Percentiles rank a stretch among this genome's conserved stretches.
Evolutionary conservation across 2,329 filamentous ascomycete species (phyloP).

Genomic region (Trichoderma sp.): DNA sequence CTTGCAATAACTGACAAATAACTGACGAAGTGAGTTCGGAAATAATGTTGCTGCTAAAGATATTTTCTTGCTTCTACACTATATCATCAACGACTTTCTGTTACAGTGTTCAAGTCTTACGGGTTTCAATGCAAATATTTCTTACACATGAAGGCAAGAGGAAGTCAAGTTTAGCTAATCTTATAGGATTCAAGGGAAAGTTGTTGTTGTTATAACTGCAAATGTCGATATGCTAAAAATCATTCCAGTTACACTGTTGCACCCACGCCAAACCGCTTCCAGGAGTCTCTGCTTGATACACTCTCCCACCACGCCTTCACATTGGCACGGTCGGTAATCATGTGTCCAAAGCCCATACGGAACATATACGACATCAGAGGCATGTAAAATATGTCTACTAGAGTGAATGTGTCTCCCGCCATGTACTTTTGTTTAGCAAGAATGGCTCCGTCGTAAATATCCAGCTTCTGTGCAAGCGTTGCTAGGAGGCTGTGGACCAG

Average conservation of each 20-base stretch:
- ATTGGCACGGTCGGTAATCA: neutral
- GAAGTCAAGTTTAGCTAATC: neutral
- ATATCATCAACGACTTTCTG: too few relatives aligned
- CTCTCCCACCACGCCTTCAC: neutral
- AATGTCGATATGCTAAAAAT: neutral
- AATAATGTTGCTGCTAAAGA: too few relatives aligned
- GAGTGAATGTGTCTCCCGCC: neutral
- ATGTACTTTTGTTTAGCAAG: neutral
- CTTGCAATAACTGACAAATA: too few relatives aligned
- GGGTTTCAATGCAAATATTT: too few relatives aligned
- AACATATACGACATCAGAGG: neutral
- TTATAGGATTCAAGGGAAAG: neutral
- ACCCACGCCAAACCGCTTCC: neutral
- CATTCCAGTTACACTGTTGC: neutral
- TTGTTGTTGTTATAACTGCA: neutral
- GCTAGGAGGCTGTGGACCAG: neutral
- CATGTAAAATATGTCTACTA: neutral
- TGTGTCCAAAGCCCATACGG: neutral
- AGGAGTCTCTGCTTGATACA: neutral
- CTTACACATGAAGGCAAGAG: too few relatives aligned
- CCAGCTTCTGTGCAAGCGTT: neutral
- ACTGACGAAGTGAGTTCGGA: too few relatives aligned
- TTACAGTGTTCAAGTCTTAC: too few relatives aligned
- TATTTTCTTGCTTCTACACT: too few relatives aligned
- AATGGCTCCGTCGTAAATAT: neutral